A percentile compares a stretch with the other conserved stretches of the same genome.
These are phyloP conservation scores for Euphorbia tirucalli DNA, from an alignment of 345 rosid species.

Conservation along the genomic window DNA sequence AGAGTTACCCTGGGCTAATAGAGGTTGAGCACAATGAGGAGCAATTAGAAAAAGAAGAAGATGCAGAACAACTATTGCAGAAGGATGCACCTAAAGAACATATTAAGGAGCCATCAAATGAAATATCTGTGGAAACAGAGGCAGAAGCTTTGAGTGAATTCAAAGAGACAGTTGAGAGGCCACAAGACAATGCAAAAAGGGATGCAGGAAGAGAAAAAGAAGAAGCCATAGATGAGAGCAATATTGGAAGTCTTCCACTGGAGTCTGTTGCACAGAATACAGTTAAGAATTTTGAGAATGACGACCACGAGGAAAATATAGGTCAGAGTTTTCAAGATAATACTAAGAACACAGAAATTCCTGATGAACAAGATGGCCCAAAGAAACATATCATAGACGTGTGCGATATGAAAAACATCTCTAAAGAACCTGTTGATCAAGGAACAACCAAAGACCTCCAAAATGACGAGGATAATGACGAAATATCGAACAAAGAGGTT, in stretches of 20 bases:
- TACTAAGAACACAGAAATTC: constrained; percentile 3
- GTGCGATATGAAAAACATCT: not conserved
- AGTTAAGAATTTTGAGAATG: not conserved
- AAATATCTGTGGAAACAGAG: not conserved
- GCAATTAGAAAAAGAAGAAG: too few relatives aligned
- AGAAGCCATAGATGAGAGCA: too few relatives aligned
- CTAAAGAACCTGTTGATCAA: constrained; percentile 13
- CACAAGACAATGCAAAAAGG: too few relatives aligned
- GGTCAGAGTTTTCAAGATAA: constrained; percentile 1
- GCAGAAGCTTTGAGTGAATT: not conserved
- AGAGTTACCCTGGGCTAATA: too few relatives aligned
- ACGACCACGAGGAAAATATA: not conserved
- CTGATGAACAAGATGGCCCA: constrained; percentile 9
- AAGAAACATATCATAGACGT: constrained; percentile 6
- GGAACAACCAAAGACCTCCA: constrained; percentile 5
- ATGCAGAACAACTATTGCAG: too few relatives aligned
- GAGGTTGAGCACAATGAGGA: too few relatives aligned
- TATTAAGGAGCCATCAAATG: not conserved
- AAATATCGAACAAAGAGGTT: constrained; percentile 21
- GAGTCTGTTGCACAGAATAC: too few relatives aligned
- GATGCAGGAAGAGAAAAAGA: too few relatives aligned
- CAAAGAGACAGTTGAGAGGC: too few relatives aligned
- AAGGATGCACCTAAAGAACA: constrained; percentile 1
- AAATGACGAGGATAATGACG: constrained; percentile 13
- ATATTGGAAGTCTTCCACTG: too few relatives aligned